Evolutionary conservation across 106 monocot genomes (phyloP).

Genomic region (Apostasia ramifera): DNA sequence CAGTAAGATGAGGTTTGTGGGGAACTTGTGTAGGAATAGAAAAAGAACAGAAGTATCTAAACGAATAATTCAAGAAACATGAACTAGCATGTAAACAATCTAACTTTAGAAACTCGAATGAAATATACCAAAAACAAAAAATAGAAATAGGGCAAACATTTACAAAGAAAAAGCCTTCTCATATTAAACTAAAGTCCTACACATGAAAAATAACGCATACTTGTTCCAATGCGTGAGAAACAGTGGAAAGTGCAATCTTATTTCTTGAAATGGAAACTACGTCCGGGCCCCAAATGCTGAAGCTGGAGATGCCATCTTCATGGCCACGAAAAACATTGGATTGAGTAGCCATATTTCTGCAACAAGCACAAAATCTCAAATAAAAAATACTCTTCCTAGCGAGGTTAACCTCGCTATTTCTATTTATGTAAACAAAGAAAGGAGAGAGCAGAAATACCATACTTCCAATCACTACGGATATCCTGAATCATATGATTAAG

Average conservation of each 20-base stretch:
- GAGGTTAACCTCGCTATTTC: background rate
- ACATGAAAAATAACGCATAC: constrained; percentile 23
- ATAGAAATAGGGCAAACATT: too few species aligned
- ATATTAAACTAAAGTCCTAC: background rate
- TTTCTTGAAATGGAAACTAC: constrained; percentile 81
- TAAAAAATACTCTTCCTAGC: background rate
- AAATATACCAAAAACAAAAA: background rate
- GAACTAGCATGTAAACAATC: background rate
- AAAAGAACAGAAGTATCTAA: too few species aligned
- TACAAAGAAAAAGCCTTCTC: background rate
- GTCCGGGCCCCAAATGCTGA: constrained; percentile 79
- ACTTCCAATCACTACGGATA: too few species aligned
- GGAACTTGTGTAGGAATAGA: too few species aligned
- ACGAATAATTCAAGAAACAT: too few species aligned
- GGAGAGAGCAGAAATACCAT: too few species aligned
- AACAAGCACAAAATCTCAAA: background rate
- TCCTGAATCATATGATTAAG: too few species aligned
- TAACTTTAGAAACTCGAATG: background rate
- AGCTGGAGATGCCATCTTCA: constrained; percentile 81
- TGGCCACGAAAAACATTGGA: constrained; percentile 72
- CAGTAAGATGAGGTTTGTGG: too few species aligned
- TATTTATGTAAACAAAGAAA: background rate
- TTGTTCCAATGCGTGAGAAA: constrained; percentile 37
- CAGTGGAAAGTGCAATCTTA: constrained; percentile 80
- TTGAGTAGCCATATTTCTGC: constrained; percentile 67